These are phyloP conservation scores for Ophiosphaerella korrae DNA, from an alignment of 2,329 filamentous ascomycete genomes.

Conservation along the genomic window DNA sequence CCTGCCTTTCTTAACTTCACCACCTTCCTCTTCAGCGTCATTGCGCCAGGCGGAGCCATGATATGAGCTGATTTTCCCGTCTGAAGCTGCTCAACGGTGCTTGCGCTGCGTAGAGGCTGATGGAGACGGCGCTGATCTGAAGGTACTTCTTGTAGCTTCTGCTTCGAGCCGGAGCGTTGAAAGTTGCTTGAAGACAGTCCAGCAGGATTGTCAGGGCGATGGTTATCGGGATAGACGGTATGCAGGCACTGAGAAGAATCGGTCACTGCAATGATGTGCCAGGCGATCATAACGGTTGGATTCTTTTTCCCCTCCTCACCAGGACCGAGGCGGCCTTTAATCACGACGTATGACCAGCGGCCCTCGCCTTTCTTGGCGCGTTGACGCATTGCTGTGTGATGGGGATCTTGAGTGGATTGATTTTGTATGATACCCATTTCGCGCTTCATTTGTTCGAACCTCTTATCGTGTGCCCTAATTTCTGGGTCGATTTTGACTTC, in stretches of 20 bases:
- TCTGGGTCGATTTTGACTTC: not conserved
- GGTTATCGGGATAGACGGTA: constrained; percentile 9
- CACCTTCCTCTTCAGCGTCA: constrained; percentile 19
- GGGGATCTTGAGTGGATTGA: not conserved
- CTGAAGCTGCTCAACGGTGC: constrained; percentile 5
- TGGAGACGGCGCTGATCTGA: not conserved
- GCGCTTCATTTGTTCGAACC: not conserved
- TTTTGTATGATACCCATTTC: not conserved
- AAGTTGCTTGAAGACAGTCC: not conserved
- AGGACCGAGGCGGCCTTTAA: constrained; percentile 2
- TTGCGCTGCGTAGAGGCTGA: constrained; percentile 8
- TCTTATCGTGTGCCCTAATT: not conserved
- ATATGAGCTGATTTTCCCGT: not conserved
- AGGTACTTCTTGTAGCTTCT: constrained; percentile 5
- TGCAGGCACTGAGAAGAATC: constrained; percentile 12
- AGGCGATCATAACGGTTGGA: constrained; percentile 19
- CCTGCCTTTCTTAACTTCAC: constrained; percentile 25
- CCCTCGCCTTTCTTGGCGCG: constrained; percentile 15
- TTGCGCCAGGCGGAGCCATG: constrained; percentile 1
- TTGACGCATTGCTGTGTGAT: constrained; percentile 1
- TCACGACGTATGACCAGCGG: constrained; percentile 21
- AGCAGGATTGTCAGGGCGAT: not conserved
- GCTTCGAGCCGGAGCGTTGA: constrained; percentile 12
- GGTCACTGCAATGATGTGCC: constrained; percentile 14
- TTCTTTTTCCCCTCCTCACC: not conserved